Conservation (phyloP, 495 filamentous ascomycete species). For the Aspergillus indologenus region DNA sequence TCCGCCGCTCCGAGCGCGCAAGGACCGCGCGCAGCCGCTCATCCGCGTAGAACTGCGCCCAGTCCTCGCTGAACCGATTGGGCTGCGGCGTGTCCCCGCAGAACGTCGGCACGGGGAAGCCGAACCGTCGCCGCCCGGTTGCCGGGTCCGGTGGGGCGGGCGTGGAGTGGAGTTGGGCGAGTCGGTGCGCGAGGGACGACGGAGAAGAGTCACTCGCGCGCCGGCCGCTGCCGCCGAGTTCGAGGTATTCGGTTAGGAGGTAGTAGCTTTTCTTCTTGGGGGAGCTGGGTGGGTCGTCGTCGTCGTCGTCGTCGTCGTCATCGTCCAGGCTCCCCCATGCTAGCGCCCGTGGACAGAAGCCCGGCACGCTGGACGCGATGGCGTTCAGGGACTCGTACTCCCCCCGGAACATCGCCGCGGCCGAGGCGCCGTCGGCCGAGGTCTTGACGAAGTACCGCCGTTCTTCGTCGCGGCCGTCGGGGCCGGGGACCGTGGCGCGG, state of each 20-base stretch:
- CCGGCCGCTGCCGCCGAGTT: constrained; percentile 44
- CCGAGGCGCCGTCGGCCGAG: constrained; percentile 53
- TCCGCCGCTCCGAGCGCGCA: constrained; percentile 49
- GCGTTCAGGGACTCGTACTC: constrained; percentile 84
- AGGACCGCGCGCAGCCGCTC: constrained; percentile 67
- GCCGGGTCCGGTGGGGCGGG: constrained; percentile 58
- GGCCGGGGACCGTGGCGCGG: constrained; percentile 39
- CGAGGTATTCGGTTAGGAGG: constrained; percentile 78
- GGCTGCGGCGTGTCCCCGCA: constrained; percentile 82
- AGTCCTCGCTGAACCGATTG: constrained; percentile 64
- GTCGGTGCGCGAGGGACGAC: constrained; percentile 62
- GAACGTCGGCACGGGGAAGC: constrained; percentile 79
- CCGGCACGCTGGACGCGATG: constrained; percentile 66
- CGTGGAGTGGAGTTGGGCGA: constrained; percentile 77
- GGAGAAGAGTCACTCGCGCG: constrained; percentile 16
- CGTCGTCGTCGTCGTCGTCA: constrained; percentile 29
- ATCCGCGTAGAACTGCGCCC: constrained; percentile 81
- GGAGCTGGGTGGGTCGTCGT: background rate
- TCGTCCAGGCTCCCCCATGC: constrained; percentile 62
- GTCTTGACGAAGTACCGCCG: constrained; percentile 81
- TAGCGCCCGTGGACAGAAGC: constrained; percentile 69
- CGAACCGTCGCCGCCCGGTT: constrained; percentile 61
- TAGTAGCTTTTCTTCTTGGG: constrained; percentile 50
- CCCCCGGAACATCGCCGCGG: constrained; percentile 78
- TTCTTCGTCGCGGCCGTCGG: constrained; percentile 44